A percentile compares a stretch with the other conserved stretches of the same genome.
Conservation (phyloP, 495 filamentous ascomycete genomes). For the Mycothermus thermophilus region DNA sequence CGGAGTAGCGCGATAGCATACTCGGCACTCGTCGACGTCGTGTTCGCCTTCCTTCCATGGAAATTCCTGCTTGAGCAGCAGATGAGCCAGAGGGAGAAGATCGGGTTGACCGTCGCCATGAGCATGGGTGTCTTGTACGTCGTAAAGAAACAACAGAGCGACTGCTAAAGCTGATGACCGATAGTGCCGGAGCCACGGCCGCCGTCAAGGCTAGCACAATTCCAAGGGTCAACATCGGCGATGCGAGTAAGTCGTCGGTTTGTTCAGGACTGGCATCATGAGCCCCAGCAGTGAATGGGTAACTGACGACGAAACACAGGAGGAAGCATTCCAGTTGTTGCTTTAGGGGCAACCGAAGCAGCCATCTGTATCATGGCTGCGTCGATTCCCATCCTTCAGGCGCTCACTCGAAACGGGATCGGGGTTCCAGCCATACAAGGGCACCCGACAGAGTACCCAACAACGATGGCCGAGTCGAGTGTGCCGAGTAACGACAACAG, state of each 20-base stretch:
- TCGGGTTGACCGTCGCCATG: slow-evolving; percentile 26
- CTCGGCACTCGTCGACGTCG: slow-evolving; percentile 22
- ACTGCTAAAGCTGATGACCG: not conserved
- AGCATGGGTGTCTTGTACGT: slow-evolving; percentile 28
- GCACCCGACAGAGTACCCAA: slow-evolving; percentile 8
- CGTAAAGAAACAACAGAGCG: not conserved
- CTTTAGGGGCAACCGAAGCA: slow-evolving; percentile 19
- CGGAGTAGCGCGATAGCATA: slow-evolving; percentile 13
- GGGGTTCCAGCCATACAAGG: slow-evolving; percentile 1
- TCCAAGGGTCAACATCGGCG: not conserved
- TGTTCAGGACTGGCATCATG: too few relatives aligned
- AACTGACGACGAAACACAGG: too few relatives aligned
- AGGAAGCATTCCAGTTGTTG: slow-evolving; percentile 11
- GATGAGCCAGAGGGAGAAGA: slow-evolving; percentile 24
- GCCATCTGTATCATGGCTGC: slow-evolving; percentile 25
- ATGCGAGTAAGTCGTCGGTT: slow-evolving; percentile 10
- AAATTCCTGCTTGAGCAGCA: slow-evolving; percentile 19
- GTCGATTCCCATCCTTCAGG: slow-evolving; percentile 23
- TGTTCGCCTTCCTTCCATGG: slow-evolving; percentile 24
- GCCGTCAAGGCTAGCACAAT: slow-evolving; percentile 16
- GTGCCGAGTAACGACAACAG: not conserved
- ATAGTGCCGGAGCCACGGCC: slow-evolving; percentile 19
- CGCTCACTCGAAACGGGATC: slow-evolving; percentile 12
- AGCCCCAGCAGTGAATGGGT: too few relatives aligned
- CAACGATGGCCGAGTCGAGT: slow-evolving; percentile 9